Evolutionary conservation across 2,329 filamentous ascomycete genomes (phyloP), one percentile per base, ranked within the genome.

Genomic region (Cytospora piceicola): DNA sequence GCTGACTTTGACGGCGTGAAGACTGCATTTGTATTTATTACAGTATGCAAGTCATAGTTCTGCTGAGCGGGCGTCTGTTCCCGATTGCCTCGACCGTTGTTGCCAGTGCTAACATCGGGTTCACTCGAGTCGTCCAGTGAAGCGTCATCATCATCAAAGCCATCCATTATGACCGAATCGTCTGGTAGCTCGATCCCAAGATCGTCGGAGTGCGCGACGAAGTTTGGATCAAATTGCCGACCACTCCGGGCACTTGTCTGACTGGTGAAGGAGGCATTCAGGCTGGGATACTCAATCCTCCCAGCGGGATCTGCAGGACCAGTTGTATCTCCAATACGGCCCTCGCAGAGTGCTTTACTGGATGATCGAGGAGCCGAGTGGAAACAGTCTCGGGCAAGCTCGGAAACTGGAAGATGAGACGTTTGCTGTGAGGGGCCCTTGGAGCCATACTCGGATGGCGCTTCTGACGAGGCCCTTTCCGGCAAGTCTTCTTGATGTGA

Each of bases 171-270:
- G 22, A 60, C 51, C 9, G 59, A 57, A 15, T 53, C 63, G 17
- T 61, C 54, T 7, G 54, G 29, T 20, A 30, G 8, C 5, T 42
- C 72, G 22, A 69, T 67, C 49, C 76, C 75, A 49, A 75, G 72
- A 42, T 78, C 76, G 17, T 76, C 71, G 15, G 63, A 66, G 57
- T 66, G 63, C 7, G 60, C 36, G 69, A 74, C 73, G 60, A 78
- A 77, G 15, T 77, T 72, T 6, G 77, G 79, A 64, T 84, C 81
- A 4, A 80, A 79, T 65, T 86, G 85, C 17, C 82, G 79, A 29
- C 83, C 84, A 70, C 80, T 85, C 66, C 56, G 77, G 69, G 77
- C 72, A 69, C 79, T 85, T 66, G 76, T 77, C 11, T 72, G 72
- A 24, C 80, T 79, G 0, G 79, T 80, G 3, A 75, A 73, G 29